Base-by-base conservation (phyloP, 345 rosid species). In the Anastatica hierochuntica region DNA sequence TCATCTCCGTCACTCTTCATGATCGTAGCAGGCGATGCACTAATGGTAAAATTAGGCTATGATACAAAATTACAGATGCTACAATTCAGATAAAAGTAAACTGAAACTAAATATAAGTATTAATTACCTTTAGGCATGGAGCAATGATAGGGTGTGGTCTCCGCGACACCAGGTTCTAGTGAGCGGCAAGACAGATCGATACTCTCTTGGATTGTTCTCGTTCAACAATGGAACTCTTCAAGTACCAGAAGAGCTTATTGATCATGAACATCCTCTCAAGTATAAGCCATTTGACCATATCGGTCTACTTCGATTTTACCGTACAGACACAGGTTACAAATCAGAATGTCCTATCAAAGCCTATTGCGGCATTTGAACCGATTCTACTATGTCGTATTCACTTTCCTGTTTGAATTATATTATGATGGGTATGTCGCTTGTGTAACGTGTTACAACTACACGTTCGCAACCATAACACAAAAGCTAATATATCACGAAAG, bases 21-120 rank as follows among this genome's bases (percentile, higher is more conserved):
- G 29, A 66, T 80, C 44, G 41, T 82, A 0, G 77, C 78, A 4
- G 90, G 90, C 2, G 90, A 80, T 43, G 80, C 80, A 30, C 47
- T 74, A 49, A 60, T 63, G 77, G 87, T 82, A 62, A 58, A 16
- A 5, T 54, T 46, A 19, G 2, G 4, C 10, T 26, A 27, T 27
- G 11, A 61, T 52, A 23, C 12, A 41, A 21, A 1, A 31, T 54
- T 53, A 7, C 38, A 53, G 8, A 41, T 42, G 21, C 6, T 31
- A 51, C 16, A 49, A 30, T 36, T 55, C 26, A 20, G 35, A 26
- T 1, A 51, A 42, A 43, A 11, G 35, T 10, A 6, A 4, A 17
- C 11, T 11, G 21, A 33, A 14, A 44, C 31, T 15, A 16, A 31
- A n/a, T 10, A 1, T 4, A 38, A 20, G 33, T 48, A 3, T 37